A percentile compares a stretch with the other conserved stretches of the same genome.
phyloP scores from a whole-genome alignment of 2,329 filamentous ascomycete species.

The Arthrobotrys musiformis region DNA sequence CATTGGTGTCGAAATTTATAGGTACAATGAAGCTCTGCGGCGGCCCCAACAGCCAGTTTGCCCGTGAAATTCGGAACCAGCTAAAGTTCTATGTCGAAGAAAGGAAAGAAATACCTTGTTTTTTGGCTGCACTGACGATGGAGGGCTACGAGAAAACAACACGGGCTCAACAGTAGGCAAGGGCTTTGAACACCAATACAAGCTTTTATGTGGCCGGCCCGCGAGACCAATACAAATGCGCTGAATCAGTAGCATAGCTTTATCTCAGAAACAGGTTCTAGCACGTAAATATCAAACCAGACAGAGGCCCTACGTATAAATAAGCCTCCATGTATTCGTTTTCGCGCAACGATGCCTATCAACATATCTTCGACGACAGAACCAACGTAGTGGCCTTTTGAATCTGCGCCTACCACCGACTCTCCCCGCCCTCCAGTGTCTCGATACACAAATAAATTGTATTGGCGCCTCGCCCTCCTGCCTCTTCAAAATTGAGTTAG shows the following conservation, averaged over 20 bases:
- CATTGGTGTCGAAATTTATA: conserved; percentile 67
- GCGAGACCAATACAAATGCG: too few species aligned
- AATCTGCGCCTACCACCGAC: too few species aligned
- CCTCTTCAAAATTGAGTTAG: too few species aligned
- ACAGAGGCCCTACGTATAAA: too few species aligned
- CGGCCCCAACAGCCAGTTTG: conserved; percentile 86
- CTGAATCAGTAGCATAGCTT: not conserved
- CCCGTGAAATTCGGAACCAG: conserved; percentile 81
- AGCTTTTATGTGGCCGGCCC: too few species aligned
- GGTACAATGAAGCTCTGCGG: conserved; percentile 98
- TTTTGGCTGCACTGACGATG: conserved; percentile 59
- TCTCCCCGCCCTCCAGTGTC: too few species aligned
- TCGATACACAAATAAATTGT: too few species aligned
- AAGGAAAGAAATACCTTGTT: conserved; percentile 65
- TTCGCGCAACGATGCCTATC: not conserved
- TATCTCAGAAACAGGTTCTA: too few species aligned
- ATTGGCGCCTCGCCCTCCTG: too few species aligned
- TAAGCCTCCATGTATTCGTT: too few species aligned
- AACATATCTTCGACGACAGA: not conserved
- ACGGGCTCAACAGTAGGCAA: conserved; percentile 55
- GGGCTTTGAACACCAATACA: not conserved
- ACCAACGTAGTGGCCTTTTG: too few species aligned
- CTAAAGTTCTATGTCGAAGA: conserved; percentile 97
- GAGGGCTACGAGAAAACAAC: conserved; percentile 60
- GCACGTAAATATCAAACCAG: too few species aligned